Evolutionary conservation across 176 grass and related monocot genomes (phyloP), one percentile per base, ranked within the genome.

Genomic region (Leersia perrieri): DNA sequence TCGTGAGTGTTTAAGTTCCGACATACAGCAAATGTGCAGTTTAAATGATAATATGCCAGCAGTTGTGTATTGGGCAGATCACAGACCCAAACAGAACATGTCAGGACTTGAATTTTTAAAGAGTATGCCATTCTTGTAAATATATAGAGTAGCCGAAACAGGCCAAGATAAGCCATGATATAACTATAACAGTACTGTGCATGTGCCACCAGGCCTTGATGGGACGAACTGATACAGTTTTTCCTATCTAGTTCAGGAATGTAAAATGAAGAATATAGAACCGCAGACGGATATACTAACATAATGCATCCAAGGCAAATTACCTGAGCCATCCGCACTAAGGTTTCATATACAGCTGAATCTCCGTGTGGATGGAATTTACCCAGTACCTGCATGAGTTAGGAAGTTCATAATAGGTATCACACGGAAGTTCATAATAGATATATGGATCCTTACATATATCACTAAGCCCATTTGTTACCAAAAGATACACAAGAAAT

Each of bases 251-350:
- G 36, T 33, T 70, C 40, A 60, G 27, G 42, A 20, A 28, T 61
- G 60, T 6, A 34, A 77, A n/a, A 33, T 70, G 47, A 60, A 51
- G 1, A 11, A 55, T 5, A 32, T 25, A 22, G 32, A 84, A 77
- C 16, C 66, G 53, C 3, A 85, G 7, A 85, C 64, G 27, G 6
- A 22, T 42, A 18, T 58, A 66, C 3, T 39, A 36, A 38, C 12
- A 66, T 60, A 81, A 7, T 29, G 60, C 31, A 27, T 76, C 44
- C 77, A 77, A 22, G 72, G 8, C 29, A 78, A 60, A 25, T 66
- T 94, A 98, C 95, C 95, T 98, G 95, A 81, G 95, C 95, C 95
- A 98, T 98, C 83, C 92, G 90, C 27, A 98, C 95, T 44, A 98
- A 89, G 31, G 83, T 87, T 33, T 98, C 92, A 80, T 98, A 98